These are phyloP conservation scores for Phalaenopsis aphrodite DNA, from an alignment of 106 monocot genomes.

Conservation along the genomic window DNA sequence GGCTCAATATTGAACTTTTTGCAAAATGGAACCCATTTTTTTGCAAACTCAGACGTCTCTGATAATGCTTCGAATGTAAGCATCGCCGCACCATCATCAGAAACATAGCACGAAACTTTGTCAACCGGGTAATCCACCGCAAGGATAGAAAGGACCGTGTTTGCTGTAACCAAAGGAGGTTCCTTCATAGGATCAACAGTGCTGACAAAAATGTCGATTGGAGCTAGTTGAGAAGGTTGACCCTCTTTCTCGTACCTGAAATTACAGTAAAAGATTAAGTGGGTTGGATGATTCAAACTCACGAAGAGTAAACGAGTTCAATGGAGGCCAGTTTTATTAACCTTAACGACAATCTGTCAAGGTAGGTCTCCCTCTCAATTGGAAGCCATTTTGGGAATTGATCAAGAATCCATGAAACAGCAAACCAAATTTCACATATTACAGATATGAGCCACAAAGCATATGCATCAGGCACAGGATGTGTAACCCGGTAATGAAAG, in stretches of 20 bases:
- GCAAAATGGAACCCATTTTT: slow-evolving; percentile 59
- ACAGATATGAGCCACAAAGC: slow-evolving; percentile 74
- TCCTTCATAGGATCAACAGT: slow-evolving; percentile 84
- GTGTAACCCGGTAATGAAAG: slow-evolving; percentile 77
- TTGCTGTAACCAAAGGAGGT: slow-evolving; percentile 73
- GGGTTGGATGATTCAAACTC: background rate
- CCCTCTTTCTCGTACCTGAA: slow-evolving; percentile 80
- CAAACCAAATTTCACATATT: slow-evolving; percentile 88
- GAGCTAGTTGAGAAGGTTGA: slow-evolving; percentile 49
- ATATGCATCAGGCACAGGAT: slow-evolving; percentile 72
- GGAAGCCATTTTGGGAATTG: slow-evolving; percentile 91
- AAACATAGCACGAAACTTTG: slow-evolving; percentile 74
- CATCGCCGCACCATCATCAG: slow-evolving; percentile 63
- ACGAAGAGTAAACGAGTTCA: background rate
- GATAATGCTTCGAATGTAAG: slow-evolving; percentile 57
- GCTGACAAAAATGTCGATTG: slow-evolving; percentile 67
- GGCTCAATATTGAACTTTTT: slow-evolving; percentile 52
- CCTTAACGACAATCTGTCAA: slow-evolving; percentile 73
- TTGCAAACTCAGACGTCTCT: slow-evolving; percentile 59
- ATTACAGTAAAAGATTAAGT: background rate
- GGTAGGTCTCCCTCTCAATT: slow-evolving; percentile 84
- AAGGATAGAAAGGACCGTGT: slow-evolving; percentile 77
- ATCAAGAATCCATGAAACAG: slow-evolving; percentile 81
- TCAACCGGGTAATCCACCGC: slow-evolving; percentile 75
- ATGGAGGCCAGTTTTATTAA: slow-evolving; percentile 13